Evolutionary conservation across 2,329 filamentous ascomycete species (phyloP), one percentile per base, ranked within the genome.

Genomic region (Parafenestella ontariensis): DNA sequence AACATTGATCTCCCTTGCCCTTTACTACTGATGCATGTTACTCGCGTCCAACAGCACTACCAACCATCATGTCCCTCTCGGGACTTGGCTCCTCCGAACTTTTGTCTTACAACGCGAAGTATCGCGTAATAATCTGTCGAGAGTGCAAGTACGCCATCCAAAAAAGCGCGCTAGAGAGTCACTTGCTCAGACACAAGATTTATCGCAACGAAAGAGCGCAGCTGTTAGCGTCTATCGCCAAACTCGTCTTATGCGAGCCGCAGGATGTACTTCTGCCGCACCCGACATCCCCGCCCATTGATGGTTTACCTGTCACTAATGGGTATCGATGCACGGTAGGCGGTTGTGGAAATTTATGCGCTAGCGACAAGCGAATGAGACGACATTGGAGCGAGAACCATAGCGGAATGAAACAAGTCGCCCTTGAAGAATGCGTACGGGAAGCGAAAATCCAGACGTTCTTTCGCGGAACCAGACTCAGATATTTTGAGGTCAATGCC

Each of bases 81-180:
- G 48, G 41, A 47, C 33, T 69, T 24, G 65, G 64, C 11, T 47
- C 64, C n/a, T 48, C 46, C 24, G 54, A 56, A 20, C 29, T 66
- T 1, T 49, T 74, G 15, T 49, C 65, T 28, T 69, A 71, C 37
- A 46, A 69, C 17, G 34, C 58, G 0, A 46, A 29, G 9, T 62
- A 70, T 52, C 44, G 65, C 9, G 65, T 76, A 6, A 53, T 76
- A 8, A 75, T 77, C 33, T 77, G 73, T 62, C 65, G 67, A 31
- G 55, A 71, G 56, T 77, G 75, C 57, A 60, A 68, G 29, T 76
- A 76, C 52, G 75, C 75, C 13, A 71, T 76, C 48, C 75, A 77
- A 54, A 76, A 74, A 51, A 72, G 61, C 56, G 75, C 75, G 1
- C 20, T 77, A n/a, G 54, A 62, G 43, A 76, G 73, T 53, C 74